Percentiles rank a stretch among this genome's conserved stretches.
Evolutionary conservation across 2,329 filamentous ascomycete species (phyloP).

Genomic region (Grosmannia huntii): DNA sequence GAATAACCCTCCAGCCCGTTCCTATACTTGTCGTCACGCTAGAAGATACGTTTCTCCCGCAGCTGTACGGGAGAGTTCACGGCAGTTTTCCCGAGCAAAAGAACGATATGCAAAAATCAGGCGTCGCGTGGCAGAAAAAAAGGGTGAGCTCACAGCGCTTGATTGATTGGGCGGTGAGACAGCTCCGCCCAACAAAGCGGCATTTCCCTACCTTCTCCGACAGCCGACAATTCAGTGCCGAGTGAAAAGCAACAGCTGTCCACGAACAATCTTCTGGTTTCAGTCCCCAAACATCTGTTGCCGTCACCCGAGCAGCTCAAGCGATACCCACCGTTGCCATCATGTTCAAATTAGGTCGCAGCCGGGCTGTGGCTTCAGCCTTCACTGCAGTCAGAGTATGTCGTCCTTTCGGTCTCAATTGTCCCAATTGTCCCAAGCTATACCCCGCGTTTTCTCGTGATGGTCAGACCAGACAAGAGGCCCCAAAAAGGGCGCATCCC

Average conservation of each 20-base stretch:
- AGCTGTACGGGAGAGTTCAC: neutral
- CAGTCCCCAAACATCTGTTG: neutral
- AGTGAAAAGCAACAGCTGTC: neutral
- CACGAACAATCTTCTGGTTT: neutral
- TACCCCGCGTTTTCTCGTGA: constrained; percentile 4
- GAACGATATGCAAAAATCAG: neutral
- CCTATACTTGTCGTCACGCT: neutral
- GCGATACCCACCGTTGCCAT: constrained; percentile 16
- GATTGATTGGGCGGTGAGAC: neutral
- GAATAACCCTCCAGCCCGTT: neutral
- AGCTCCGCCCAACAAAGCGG: neutral
- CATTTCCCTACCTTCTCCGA: constrained; percentile 12
- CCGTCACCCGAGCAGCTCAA: neutral
- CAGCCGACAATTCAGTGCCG: neutral
- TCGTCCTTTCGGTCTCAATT: constrained; percentile 15
- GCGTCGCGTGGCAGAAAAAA: neutral
- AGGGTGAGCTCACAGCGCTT: neutral
- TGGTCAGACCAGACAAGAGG: neutral
- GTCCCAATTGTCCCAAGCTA: neutral
- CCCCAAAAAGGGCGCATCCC: neutral
- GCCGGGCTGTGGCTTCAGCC: constrained; percentile 67
- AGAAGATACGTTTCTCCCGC: neutral
- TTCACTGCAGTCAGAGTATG: constrained; percentile 62
- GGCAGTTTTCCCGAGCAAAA: neutral
- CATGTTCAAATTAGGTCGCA: constrained; percentile 85